Evolutionary conservation across 2,329 filamentous ascomycete genomes (phyloP).

Genomic region (Sporothrix euskadiensis): DNA sequence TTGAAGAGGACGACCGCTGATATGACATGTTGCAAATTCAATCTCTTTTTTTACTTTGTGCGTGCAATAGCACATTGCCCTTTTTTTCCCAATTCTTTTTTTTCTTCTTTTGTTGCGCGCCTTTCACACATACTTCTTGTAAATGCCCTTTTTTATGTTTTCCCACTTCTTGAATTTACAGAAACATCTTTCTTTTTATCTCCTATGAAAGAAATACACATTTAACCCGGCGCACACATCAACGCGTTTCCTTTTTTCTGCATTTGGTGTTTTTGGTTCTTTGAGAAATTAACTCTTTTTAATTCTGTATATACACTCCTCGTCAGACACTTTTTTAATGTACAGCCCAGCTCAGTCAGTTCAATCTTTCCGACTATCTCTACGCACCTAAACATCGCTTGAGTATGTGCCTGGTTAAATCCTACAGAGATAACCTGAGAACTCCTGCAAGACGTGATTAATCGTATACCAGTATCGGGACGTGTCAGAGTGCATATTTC

Average conservation of each 20-base stretch:
- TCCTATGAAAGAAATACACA: neutral
- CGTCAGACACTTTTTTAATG: neutral
- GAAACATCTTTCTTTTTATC: neutral
- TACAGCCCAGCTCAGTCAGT: neutral
- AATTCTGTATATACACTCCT: neutral
- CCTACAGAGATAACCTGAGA: neutral
- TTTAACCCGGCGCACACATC: slow-evolving; percentile 3
- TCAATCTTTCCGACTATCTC: neutral
- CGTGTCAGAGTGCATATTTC: slow-evolving; percentile 18
- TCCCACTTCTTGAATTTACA: neutral
- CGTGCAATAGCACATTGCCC: slow-evolving; percentile 13
- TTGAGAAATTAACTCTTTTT: neutral
- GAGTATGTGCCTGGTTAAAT: neutral
- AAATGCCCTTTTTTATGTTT: neutral
- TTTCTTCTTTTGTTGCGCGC: neutral
- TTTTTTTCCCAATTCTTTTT: neutral
- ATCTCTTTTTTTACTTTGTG: slow-evolving; percentile 19
- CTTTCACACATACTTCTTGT: slow-evolving; percentile 14
- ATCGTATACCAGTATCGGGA: slow-evolving; percentile 1
- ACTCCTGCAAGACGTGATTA: neutral
- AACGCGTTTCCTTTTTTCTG: neutral
- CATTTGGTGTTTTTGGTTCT: neutral
- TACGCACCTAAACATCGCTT: neutral
- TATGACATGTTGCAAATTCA: neutral
- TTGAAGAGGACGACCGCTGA: neutral